A percentile compares a stretch with the other conserved stretches of the same genome.
Evolutionary conservation across 2,329 filamentous ascomycete genomes (phyloP).

Genomic region (Fusarium longipes): DNA sequence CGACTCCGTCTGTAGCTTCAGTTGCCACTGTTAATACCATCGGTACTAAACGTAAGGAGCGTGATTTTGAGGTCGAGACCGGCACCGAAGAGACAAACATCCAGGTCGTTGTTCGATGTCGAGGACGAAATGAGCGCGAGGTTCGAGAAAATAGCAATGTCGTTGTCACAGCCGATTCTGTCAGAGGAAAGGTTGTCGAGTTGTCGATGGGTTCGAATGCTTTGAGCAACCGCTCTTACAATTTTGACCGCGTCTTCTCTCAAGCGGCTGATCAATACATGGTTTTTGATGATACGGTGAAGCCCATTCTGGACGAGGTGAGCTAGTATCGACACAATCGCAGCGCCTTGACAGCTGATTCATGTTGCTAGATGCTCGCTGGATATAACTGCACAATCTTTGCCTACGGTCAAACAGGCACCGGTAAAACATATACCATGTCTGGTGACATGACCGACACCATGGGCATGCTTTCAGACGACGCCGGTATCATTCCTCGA

Average conservation of each 20-base stretch:
- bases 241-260: constrained; percentile 97
- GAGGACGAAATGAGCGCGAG: constrained; percentile 92
- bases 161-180: constrained; percentile 87
- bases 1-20: constrained; percentile 72
- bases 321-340: constrained; percentile 38
- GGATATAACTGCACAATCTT: constrained; percentile 99
- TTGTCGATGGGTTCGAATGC: constrained; percentile 93
- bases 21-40: constrained; percentile 70
- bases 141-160: constrained; percentile 94
- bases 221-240: constrained; percentile 94
- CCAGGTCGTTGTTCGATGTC: constrained; percentile 94
- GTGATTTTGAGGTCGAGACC: constrained; percentile 77
- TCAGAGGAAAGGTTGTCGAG: constrained; percentile 85
- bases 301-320: constrained; percentile 92
- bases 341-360: constrained; percentile 10
- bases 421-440: constrained; percentile 99
- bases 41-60: constrained; percentile 84
- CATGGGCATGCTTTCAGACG: constrained; percentile 86
- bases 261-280: constrained; percentile 92
- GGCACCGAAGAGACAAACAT: constrained; percentile 90
- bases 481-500: constrained; percentile 93
- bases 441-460: constrained; percentile 95
- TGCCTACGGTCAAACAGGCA: constrained; percentile 97
- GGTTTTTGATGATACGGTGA: constrained; percentile 95
- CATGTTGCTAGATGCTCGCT: constrained; percentile 78